Evolutionary conservation across 495 filamentous ascomycete species (phyloP).

Genomic region (Penicillium riverlandense): DNA sequence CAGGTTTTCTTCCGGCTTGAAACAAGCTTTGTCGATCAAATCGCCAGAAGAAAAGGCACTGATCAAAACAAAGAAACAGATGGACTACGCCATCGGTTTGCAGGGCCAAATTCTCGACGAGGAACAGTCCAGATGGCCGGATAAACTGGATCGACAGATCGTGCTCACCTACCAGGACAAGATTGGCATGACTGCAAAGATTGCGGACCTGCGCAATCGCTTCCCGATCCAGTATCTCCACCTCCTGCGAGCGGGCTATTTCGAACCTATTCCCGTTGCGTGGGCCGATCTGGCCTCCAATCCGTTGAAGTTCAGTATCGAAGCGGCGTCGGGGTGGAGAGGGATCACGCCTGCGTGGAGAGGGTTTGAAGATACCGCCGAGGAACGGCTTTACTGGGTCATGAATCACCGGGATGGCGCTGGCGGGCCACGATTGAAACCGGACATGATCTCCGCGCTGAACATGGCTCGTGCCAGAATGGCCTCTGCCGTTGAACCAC

Average conservation of each 20-base stretch:
- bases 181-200: slow-evolving; percentile 31
- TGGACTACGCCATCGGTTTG: slow-evolving; percentile 5
- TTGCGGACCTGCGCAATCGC: slow-evolving; percentile 28
- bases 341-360: slow-evolving; percentile 42
- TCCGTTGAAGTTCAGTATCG: slow-evolving; percentile 38
- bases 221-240: slow-evolving; percentile 39
- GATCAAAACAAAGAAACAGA: slow-evolving; percentile 9
- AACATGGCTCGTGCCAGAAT: slow-evolving; percentile 34
- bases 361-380: slow-evolving; percentile 40
- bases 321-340: slow-evolving; percentile 36
- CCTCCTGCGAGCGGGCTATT: slow-evolving; percentile 40
- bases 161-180: slow-evolving; percentile 34
- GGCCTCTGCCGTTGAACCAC: slow-evolving; percentile 32
- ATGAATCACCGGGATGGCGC: slow-evolving; percentile 33
- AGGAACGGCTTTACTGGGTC: slow-evolving; percentile 44
- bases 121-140: slow-evolving; percentile 36
- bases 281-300: slow-evolving; percentile 35
- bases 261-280: slow-evolving; percentile 40
- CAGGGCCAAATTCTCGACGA: slow-evolving; percentile 31
- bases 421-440: slow-evolving; percentile 27
- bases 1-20: slow-evolving; percentile 3
- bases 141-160: slow-evolving; percentile 24
- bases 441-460: slow-evolving; percentile 34
- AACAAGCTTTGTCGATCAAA: slow-evolving; percentile 29
- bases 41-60: slow-evolving; percentile 26